Percentiles rank a stretch among this genome's conserved stretches.
Evolutionary conservation across 164 flowering plant species (phyloP).

Genomic region (Cinnamomum chago): DNA sequence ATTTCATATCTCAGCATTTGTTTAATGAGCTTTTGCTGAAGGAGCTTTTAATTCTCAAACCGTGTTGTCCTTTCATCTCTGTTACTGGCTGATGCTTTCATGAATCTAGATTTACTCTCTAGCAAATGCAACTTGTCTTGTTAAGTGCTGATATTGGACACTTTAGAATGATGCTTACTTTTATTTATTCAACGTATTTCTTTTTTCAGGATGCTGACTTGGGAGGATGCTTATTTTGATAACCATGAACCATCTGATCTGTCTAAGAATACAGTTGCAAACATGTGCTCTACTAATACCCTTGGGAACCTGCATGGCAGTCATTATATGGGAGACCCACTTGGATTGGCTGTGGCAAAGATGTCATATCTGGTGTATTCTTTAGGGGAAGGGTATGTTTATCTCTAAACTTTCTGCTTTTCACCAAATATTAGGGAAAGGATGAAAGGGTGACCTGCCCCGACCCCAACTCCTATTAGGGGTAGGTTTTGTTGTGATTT

Average conservation of each 20-base stretch:
- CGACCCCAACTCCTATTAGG: no score
- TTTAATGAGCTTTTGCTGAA: no score
- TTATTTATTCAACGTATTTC: background rate
- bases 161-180: background rate
- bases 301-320: constrained; percentile 9
- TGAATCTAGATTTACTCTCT: no score
- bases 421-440: no score
- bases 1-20: no score
- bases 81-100: no score
- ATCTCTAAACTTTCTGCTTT: no score
- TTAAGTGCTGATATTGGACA: background rate
- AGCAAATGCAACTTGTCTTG: no score
- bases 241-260: constrained; percentile 6
- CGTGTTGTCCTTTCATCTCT: no score
- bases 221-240: constrained; percentile 71
- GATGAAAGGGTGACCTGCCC: no score
- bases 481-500: no score
- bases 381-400: constrained; percentile 70
- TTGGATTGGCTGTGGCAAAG: constrained; percentile 44
- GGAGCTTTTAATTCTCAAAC: no score
- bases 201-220: constrained; percentile 55
- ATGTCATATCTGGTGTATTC: constrained; percentile 55
- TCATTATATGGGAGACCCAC: constrained; percentile 26
- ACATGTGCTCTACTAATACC: background rate
- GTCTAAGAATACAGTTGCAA: background rate